Evolutionary conservation across 345 rosid genomes (phyloP).

Genomic region (Zanthoxylum bungeanum): DNA sequence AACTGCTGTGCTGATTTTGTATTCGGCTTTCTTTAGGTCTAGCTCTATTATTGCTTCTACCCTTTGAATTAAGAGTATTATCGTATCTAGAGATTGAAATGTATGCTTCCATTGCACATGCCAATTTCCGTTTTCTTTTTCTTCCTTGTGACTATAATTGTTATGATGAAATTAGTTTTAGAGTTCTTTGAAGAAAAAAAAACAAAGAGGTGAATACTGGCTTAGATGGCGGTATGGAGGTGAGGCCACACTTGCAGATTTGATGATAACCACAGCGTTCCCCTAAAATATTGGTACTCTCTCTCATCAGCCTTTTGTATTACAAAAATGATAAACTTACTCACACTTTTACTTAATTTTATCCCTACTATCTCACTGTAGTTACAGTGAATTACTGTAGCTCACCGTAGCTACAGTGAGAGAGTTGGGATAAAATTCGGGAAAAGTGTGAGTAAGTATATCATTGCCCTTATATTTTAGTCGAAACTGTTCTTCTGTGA

Average conservation of each 20-base stretch:
- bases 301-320: slow-evolving; percentile 18
- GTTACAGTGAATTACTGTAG: too few species aligned
- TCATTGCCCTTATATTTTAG: too few species aligned
- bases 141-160: slow-evolving; percentile 12
- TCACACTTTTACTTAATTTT: too few species aligned
- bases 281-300: slow-evolving; percentile 77
- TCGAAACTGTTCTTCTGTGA: neutral
- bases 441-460: too few species aligned
- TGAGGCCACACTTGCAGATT: slow-evolving; percentile 69
- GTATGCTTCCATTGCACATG: neutral
- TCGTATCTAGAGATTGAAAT: slow-evolving; percentile 18
- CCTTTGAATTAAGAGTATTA: slow-evolving; percentile 28
- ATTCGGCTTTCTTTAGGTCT: slow-evolving; percentile 88
- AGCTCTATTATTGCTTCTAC: slow-evolving; percentile 33
- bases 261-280: slow-evolving; percentile 83
- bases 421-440: too few species aligned
- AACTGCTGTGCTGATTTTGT: slow-evolving; percentile 91
- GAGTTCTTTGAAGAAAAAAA: slow-evolving; percentile 79
- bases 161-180: slow-evolving; percentile 31
- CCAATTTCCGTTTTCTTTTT: neutral
- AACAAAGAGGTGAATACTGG: slow-evolving; percentile 87
- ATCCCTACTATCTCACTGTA: too few species aligned
- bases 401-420: too few species aligned
- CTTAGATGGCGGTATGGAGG: slow-evolving; percentile 89
- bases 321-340: too few species aligned